phyloP scores from a whole-genome alignment of 371 early-diverging fungal species.

The Lichtheimia hyalospora region DNA sequence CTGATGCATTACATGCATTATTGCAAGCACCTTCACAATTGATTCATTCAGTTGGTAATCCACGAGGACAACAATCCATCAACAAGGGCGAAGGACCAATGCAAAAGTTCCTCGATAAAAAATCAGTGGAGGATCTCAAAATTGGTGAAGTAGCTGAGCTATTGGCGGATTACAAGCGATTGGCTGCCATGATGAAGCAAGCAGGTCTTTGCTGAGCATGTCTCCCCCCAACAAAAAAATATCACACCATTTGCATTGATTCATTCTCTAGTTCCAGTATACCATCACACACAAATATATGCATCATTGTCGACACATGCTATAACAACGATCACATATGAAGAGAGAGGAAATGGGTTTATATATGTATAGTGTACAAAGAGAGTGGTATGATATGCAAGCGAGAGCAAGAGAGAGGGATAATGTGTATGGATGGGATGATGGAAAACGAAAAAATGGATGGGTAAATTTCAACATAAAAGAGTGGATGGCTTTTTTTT shows the following conservation, averaged over 20 bases:
- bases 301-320: no score
- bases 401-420: no score
- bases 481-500: neutral
- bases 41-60: slow-evolving; percentile 17
- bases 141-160: slow-evolving; percentile 28
- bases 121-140: slow-evolving; percentile 23
- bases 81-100: slow-evolving; percentile 16
- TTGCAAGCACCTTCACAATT: slow-evolving; percentile 24
- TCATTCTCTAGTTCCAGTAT: no score
- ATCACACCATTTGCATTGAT: no score
- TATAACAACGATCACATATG: no score
- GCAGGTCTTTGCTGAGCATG: slow-evolving; percentile 3
- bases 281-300: no score
- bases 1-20: slow-evolving; percentile 18
- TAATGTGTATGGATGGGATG: no score
- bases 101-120: slow-evolving; percentile 27
- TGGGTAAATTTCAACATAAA: neutral
- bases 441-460: neutral
- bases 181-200: slow-evolving; percentile 28
- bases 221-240: neutral
- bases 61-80: slow-evolving; percentile 5
- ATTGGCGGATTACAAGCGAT: slow-evolving; percentile 26
- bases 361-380: no score
- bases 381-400: no score
- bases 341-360: no score